Conservation (phyloP, 345 rosid genomes). For the Hibiscus tridactylites region DNA sequence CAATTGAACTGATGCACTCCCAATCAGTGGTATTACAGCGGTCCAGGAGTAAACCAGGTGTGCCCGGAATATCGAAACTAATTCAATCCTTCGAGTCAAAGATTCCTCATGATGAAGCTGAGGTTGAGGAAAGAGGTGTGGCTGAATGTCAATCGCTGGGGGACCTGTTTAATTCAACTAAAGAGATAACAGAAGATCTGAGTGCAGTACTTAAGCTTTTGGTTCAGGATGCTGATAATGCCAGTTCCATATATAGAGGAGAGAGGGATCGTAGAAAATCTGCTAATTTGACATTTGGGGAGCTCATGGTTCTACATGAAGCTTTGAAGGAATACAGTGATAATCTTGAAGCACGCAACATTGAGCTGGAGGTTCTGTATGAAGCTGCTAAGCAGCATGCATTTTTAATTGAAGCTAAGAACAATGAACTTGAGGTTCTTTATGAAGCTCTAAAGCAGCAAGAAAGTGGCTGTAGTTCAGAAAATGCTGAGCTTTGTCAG, state of each 20-base stretch:
- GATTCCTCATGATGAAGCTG: constrained; percentile 45
- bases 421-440: constrained; percentile 38
- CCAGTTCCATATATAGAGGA: constrained; percentile 26
- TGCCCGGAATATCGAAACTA: constrained; percentile 58
- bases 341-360: constrained; percentile 41
- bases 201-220: constrained; percentile 50
- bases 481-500: constrained; percentile 41
- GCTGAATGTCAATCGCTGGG: constrained; percentile 28
- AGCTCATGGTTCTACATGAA: constrained; percentile 39
- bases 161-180: constrained; percentile 36
- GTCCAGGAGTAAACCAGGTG: constrained; percentile 31
- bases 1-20: constrained; percentile 38
- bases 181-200: constrained; percentile 42
- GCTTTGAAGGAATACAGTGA: constrained; percentile 37
- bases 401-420: constrained; percentile 30
- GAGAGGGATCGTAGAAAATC: constrained; percentile 34
- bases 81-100: constrained; percentile 78
- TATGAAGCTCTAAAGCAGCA: constrained; percentile 37
- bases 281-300: constrained; percentile 28
- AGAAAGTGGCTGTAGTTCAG: constrained; percentile 34
- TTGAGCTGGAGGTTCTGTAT: constrained; percentile 52
- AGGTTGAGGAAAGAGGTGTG: constrained; percentile 28
- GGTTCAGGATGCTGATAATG: constrained; percentile 39
- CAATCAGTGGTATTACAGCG: constrained; percentile 24
- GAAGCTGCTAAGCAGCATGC: constrained; percentile 55